Evolutionary conservation across 352 stramenopile genomes (phyloP).

Genomic region (Pythium chondricola): DNA sequence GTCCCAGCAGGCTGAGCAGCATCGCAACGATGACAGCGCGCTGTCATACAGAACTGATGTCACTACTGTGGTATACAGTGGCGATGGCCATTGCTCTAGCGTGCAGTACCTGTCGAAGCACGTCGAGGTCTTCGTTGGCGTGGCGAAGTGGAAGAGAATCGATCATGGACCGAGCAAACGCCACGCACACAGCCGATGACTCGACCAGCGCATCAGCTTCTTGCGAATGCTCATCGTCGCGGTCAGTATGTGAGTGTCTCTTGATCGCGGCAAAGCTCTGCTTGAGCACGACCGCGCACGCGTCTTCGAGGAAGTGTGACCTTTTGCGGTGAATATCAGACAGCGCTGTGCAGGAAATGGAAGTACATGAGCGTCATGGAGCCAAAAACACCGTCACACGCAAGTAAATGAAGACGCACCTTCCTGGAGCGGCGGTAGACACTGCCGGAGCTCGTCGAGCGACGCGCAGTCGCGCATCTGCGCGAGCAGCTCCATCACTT

Average conservation of each 20-base stretch:
- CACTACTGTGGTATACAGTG: no score
- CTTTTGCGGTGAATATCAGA: constrained; percentile 50
- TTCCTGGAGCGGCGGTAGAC: constrained; percentile 20
- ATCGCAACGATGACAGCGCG: constrained; percentile 21
- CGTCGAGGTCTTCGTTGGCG: constrained; percentile 8
- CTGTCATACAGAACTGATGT: constrained; percentile 3
- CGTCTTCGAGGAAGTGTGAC: constrained; percentile 64
- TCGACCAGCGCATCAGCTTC: not conserved
- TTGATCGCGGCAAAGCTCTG: constrained; percentile 4
- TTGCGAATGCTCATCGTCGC: no score
- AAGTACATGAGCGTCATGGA: not conserved
- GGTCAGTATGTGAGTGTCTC: constrained; percentile 5
- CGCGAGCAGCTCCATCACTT: constrained; percentile 37
- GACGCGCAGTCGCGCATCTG: constrained; percentile 19
- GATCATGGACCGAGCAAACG: constrained; percentile 22
- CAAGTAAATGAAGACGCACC: constrained; percentile 10
- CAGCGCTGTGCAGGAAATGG: constrained; percentile 27
- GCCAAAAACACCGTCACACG: not conserved
- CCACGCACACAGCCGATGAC: constrained; percentile 7
- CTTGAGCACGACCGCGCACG: constrained; percentile 41
- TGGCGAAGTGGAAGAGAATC: not conserved
- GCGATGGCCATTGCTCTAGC: no score
- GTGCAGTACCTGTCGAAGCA: constrained; percentile 16
- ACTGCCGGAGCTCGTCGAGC: constrained; percentile 12
- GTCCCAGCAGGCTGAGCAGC: constrained; percentile 11